These are phyloP conservation scores for Myriangium duriaei DNA, from an alignment of 2,329 filamentous ascomycete genomes.

Conservation along the genomic window DNA sequence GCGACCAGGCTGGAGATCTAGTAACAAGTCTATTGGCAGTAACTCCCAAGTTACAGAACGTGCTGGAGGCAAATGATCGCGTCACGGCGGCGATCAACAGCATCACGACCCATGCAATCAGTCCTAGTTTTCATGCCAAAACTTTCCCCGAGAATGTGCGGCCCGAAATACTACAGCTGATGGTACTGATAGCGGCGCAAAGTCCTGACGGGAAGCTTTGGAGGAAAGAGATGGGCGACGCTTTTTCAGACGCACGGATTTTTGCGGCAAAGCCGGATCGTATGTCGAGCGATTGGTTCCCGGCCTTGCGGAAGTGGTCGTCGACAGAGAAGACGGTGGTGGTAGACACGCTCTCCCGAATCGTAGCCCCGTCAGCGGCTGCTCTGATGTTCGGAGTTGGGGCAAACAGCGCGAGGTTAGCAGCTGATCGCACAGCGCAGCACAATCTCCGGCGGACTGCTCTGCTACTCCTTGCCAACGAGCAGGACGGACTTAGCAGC, in stretches of 20 bases:
- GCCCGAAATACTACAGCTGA: constrained; percentile 54
- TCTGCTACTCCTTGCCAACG: constrained; percentile 63
- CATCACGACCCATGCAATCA: constrained; percentile 74
- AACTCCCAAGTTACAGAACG: constrained; percentile 66
- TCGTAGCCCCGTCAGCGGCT: constrained; percentile 77
- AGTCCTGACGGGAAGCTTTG: constrained; percentile 74
- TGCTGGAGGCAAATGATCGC: constrained; percentile 76
- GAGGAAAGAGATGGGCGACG: constrained; percentile 85
- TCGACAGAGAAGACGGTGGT: constrained; percentile 80
- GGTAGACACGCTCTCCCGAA: constrained; percentile 63
- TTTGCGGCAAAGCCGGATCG: constrained; percentile 58
- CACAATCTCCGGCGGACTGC: constrained; percentile 75
- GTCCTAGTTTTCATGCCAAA: constrained; percentile 70
- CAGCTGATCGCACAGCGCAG: constrained; percentile 87
- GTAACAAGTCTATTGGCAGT: constrained; percentile 67
- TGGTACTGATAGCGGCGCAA: constrained; percentile 66
- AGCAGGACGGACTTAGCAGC: constrained; percentile 65
- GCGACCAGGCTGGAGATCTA: constrained; percentile 48
- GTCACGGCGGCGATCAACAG: constrained; percentile 63
- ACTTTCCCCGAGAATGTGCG: constrained; percentile 77
- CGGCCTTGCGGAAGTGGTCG: constrained; percentile 71
- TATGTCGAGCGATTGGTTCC: constrained; percentile 65
- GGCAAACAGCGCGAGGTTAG: constrained; percentile 81
- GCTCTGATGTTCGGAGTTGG: constrained; percentile 99
- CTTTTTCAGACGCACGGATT: constrained; percentile 80